Base-by-base conservation (phyloP, 2,329 filamentous ascomycete genomes). In the Claviceps sp. region DNA sequence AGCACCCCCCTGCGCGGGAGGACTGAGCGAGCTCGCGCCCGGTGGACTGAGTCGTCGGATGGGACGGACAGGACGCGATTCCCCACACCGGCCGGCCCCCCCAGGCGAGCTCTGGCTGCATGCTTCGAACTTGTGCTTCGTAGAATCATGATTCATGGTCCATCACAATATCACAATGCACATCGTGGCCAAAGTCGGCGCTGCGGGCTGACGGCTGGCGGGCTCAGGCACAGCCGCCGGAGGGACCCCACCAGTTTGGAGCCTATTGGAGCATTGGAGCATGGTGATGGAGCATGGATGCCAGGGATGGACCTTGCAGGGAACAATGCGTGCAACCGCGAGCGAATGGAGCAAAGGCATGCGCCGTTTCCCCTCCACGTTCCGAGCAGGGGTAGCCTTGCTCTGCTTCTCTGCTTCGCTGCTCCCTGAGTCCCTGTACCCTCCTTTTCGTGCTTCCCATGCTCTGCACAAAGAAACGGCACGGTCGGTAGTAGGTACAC, bases 11-110 rank as follows among this genome's bases (percentile, higher is more conserved):
- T 14, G 47, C 16, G n/a, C 20, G 48, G 40, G 40, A 40, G 49
- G 49, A 50, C 49, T 50, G 49, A 50, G 49, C 49, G 49, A 40
- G 41, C 44, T 9, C 44, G 24, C 20, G 44, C 34, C 34, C 44
- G 44, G 26, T 38, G 38, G 30, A 44, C 48, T 50, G 48, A 50
- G 48, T 50, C 48, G 26, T 11, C 18, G 38, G 30, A 30, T 44
- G 42, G 49, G 43, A 37, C 50, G 22, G 42, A 37, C 49, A 47
- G 22, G 43, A 45, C 37, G 18, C 26, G 30, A 45, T 13, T 40
- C 22, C 14, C 47, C 47, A 49, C 47, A 20, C 9, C 24, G 2
- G 24, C 47, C 26, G 26, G 22, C 48, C 18, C 30, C 44, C 16
- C 14, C 22, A 16, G 13, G 13, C 14, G 43, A 14, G 43, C 43